These are phyloP conservation scores for Aspergillus alliaceus DNA, from an alignment of 2,329 filamentous ascomycete species.

Conservation along the genomic window DNA sequence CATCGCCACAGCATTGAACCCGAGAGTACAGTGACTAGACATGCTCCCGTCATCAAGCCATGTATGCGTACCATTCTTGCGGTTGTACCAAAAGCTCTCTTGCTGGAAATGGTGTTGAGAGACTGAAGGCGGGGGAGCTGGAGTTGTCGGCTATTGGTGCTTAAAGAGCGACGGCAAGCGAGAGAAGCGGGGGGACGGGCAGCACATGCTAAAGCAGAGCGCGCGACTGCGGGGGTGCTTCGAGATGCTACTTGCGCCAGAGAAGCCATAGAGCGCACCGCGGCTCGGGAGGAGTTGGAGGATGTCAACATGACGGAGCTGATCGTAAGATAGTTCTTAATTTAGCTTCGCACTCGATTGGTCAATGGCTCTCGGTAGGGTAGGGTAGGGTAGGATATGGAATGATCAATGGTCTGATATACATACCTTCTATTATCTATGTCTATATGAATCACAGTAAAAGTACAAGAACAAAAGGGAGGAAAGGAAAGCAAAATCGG, in stretches of 20 bases:
- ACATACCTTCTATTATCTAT: background rate
- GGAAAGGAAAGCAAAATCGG: background rate
- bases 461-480: constrained; percentile 1
- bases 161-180: constrained; percentile 28
- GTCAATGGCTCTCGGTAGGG: background rate
- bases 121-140: constrained; percentile 40
- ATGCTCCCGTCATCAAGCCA: background rate
- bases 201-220: constrained; percentile 27
- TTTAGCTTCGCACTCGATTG: constrained; percentile 1
- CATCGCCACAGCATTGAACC: background rate
- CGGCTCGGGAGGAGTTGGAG: constrained; percentile 36
- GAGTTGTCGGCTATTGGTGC: constrained; percentile 30
- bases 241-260: constrained; percentile 34
- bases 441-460: background rate
- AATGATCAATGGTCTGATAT: too few species aligned
- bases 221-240: constrained; percentile 35
- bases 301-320: constrained; percentile 33
- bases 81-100: constrained; percentile 39
- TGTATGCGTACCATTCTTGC: constrained; percentile 38
- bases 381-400: too few species aligned
- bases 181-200: constrained; percentile 30
- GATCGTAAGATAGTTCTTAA: background rate
- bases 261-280: constrained; percentile 38
- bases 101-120: constrained; percentile 29
- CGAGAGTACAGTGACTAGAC: background rate